Conservation (phyloP, 1,139 yeast species). For the Magnusiomyces suaveolens region DNA sequence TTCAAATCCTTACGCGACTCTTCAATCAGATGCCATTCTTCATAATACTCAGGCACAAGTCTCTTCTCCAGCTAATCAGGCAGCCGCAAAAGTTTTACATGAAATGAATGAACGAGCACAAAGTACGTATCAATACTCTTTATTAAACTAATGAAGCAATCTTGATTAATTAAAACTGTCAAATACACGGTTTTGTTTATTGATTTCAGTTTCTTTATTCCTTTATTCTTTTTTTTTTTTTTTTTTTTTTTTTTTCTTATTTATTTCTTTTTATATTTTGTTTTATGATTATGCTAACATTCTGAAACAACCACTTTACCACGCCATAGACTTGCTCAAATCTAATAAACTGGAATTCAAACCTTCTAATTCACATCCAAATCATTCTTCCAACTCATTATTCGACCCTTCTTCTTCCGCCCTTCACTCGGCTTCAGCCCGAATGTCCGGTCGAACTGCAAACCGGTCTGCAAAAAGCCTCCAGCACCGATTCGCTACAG, state of each 20-base stretch:
- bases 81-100: neutral
- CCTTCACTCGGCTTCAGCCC: neutral
- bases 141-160: too few species aligned
- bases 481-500: neutral
- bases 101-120: conserved; percentile 5
- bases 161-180: too few species aligned
- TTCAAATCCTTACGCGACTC: too few species aligned
- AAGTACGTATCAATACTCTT: too few species aligned
- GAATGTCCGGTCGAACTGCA: neutral
- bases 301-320: neutral
- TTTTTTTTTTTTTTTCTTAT: neutral
- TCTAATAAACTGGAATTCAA: neutral
- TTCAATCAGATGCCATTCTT: neutral
- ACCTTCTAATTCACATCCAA: neutral
- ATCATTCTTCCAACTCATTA: neutral
- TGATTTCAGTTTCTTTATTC: too few species aligned
- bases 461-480: neutral
- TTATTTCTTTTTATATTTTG: neutral
- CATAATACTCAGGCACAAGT: neutral
- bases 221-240: too few species aligned
- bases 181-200: too few species aligned
- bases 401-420: neutral
- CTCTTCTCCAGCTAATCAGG: neutral
- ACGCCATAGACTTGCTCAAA: neutral
- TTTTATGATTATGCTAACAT: neutral